Evolutionary conservation across 106 monocot genomes (phyloP).

Genomic region (Phalaenopsis equestris): DNA sequence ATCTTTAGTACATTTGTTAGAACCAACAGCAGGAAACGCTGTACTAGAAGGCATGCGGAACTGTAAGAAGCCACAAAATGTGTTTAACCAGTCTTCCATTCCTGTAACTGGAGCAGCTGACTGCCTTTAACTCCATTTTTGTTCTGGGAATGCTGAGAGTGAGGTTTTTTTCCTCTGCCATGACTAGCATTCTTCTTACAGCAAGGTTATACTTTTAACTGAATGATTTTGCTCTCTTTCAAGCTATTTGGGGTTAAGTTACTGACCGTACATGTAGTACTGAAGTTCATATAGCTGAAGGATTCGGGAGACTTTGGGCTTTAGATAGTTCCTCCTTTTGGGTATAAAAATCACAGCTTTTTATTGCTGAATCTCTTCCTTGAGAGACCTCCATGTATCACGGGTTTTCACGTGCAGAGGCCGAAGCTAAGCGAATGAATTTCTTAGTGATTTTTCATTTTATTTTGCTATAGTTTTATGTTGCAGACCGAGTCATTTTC

Average conservation of each 20-base stretch:
- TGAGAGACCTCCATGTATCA: too few relatives aligned
- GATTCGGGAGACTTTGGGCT: too few relatives aligned
- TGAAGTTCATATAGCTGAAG: too few relatives aligned
- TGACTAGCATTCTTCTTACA: constrained; percentile 31
- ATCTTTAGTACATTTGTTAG: constrained; percentile 57
- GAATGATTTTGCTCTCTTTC: too few relatives aligned
- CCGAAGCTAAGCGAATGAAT: too few relatives aligned
- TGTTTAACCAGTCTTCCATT: constrained; percentile 28
- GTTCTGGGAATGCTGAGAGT: constrained; percentile 36
- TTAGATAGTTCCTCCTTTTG: too few relatives aligned
- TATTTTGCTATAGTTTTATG: neutral
- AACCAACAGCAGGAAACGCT: constrained; percentile 31
- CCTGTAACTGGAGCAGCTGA: constrained; percentile 34
- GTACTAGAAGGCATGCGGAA: neutral
- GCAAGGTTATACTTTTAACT: neutral
- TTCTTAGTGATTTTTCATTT: neutral
- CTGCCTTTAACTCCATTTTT: neutral
- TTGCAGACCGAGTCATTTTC: neutral
- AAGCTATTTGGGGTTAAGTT: too few relatives aligned
- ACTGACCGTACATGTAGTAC: too few relatives aligned
- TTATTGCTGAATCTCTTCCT: too few relatives aligned
- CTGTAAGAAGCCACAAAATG: constrained; percentile 10
- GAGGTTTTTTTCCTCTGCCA: constrained; percentile 23
- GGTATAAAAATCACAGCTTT: too few relatives aligned
- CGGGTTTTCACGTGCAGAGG: too few relatives aligned